Base-by-base conservation (phyloP, 176 grass and related monocot genomes). In the Rhipidocladum racemiflorum region DNA sequence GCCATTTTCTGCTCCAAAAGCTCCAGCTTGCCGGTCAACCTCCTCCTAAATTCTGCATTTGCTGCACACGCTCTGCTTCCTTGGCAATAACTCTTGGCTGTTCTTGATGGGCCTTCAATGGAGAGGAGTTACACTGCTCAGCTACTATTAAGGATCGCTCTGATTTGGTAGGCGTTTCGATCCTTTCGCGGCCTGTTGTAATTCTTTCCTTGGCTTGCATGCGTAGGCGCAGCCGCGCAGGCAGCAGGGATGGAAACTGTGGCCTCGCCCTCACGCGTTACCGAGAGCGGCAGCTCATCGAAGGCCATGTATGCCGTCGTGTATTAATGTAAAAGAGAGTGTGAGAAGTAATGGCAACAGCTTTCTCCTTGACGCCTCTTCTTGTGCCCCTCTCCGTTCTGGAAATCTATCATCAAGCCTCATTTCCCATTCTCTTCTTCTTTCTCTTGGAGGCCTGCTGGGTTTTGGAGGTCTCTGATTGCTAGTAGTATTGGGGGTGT, bases 211-310 rank as follows among this genome's bases (percentile, higher is more conserved):
- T 84, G 35, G 60, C 82, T 76, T 76, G 72, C 72, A 67, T 59
- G 71, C 25, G 17, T 24, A 34, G 61, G 68, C 55, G 13, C 49
- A 38, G 42, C n/a, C n/a, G n/a, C n/a, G 75, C 68, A 78, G 38
- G 28, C 68, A 72, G 28, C 68, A 72, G 87, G 25, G 68, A 62
- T 76, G 77, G 82, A 73, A 76, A 81, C 82, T 43, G 87, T 30
- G 67, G 78, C 61, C 28, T 64, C 77, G 49, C 69, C 70, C 39
- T 65, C 85, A 68, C 75, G 76, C 76, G 69, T 85, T 74, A 30
- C 67, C 25, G 40, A 53, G 39, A 70, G 44, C 67, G 68, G 53
- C 21, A 60, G 73, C 34, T 35, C 54, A 27, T 23, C 44, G 29
- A 54, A 61, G 61, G 44, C 32, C 69, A 74, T 25, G 51, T 28